phyloP scores from a whole-genome alignment of 1,284 basidiomycete genomes.

The Bjerkandera adusta region DNA sequence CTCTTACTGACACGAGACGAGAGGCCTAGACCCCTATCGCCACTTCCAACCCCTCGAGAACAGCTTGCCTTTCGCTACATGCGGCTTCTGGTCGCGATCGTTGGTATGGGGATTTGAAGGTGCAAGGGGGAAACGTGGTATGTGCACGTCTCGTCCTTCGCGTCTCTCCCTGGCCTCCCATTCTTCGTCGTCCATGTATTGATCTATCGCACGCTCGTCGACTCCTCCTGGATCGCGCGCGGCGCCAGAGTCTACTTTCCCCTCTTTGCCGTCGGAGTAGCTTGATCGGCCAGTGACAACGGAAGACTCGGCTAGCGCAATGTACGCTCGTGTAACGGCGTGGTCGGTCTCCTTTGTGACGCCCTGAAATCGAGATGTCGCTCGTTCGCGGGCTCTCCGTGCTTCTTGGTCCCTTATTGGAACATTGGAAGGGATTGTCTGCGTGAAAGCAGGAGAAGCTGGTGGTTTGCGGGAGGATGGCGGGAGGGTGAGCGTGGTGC shows the following conservation, averaged over 20 bases:
- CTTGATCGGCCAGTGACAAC: conserved; percentile 31
- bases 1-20: no score
- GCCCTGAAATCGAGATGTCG: conserved; percentile 57
- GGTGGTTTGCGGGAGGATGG: conserved; percentile 29
- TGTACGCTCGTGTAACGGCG: conserved; percentile 63
- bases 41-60: not conserved
- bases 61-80: not conserved
- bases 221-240: conserved; percentile 26
- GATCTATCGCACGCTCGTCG: conserved; percentile 51
- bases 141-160: conserved; percentile 14
- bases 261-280: conserved; percentile 38
- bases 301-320: conserved; percentile 61
- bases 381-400: conserved; percentile 48
- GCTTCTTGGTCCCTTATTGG: conserved; percentile 39
- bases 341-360: conserved; percentile 69
- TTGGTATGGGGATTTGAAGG: no score
- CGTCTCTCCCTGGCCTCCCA: conserved; percentile 46
- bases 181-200: conserved; percentile 64
- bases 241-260: conserved; percentile 33
- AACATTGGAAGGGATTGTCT: conserved; percentile 11
- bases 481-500: conserved; percentile 53
- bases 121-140: conserved; percentile 16
- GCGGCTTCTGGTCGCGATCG: no score
- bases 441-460: no score
- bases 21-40: no score